A percentile compares a stretch with the other conserved stretches of the same genome.
phyloP scores from a whole-genome alignment of 495 filamentous ascomycete species.

The Xylaria curta region DNA sequence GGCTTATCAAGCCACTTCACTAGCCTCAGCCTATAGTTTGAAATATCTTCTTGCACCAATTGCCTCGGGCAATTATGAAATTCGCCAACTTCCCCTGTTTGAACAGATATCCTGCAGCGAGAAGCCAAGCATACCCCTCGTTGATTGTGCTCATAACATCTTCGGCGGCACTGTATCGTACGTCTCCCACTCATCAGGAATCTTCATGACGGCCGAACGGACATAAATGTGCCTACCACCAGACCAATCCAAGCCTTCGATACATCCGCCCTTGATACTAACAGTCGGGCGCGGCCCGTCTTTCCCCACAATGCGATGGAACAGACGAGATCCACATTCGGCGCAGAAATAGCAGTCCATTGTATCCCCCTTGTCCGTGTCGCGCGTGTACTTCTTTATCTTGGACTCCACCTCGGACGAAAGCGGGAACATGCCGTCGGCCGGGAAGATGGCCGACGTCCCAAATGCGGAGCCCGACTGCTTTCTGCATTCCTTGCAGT shows the following conservation, averaged over 20 bases:
- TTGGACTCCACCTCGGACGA: conserved; percentile 38
- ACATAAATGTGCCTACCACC: conserved; percentile 51
- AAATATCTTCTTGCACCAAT: too few species aligned
- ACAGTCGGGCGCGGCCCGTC: conserved; percentile 46
- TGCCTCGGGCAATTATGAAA: too few species aligned
- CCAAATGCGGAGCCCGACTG: conserved; percentile 65
- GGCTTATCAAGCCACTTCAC: not conserved
- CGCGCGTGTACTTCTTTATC: conserved; percentile 48
- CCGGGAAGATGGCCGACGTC: conserved; percentile 56
- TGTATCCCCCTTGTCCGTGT: conserved; percentile 33
- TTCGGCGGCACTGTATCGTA: conserved; percentile 41
- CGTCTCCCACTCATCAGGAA: conserved; percentile 43
- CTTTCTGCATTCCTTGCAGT: conserved; percentile 66
- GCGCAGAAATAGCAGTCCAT: conserved; percentile 46
- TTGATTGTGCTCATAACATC: conserved; percentile 12
- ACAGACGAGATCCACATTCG: conserved; percentile 51
- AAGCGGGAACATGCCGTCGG: conserved; percentile 57
- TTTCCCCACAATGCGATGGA: conserved; percentile 51
- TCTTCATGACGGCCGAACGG: conserved; percentile 43
- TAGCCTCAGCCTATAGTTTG: not conserved
- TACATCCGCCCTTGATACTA: conserved; percentile 59
- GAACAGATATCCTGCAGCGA: too few species aligned
- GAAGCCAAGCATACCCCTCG: not conserved
- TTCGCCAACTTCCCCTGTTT: not conserved
- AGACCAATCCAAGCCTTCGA: conserved; percentile 50